Percentiles rank a stretch among this genome's conserved stretches.
These are phyloP conservation scores for Heterobasidion irregulare DNA, from an alignment of 1,284 basidiomycete species.

Conservation along the genomic window DNA sequence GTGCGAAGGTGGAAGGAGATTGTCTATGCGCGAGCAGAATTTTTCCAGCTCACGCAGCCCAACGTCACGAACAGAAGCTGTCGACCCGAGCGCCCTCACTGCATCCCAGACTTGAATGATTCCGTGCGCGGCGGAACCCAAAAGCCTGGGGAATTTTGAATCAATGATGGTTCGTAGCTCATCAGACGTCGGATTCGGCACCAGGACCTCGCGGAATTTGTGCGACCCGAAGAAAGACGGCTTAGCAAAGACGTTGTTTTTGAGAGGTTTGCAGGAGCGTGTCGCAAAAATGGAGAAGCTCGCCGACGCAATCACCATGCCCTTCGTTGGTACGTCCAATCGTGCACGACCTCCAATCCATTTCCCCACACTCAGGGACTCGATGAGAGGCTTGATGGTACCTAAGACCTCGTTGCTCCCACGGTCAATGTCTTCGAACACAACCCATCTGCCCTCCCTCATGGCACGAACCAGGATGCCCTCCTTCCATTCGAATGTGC, in stretches of 20 bases:
- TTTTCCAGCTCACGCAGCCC: conserved; percentile 87
- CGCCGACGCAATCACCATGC: conserved; percentile 63
- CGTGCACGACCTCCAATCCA: conserved; percentile 70
- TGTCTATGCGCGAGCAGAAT: conserved; percentile 73
- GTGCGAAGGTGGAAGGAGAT: conserved; percentile 43
- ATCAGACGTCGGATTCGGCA: conserved; percentile 50
- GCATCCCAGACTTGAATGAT: conserved; percentile 60
- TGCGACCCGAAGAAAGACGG: conserved; percentile 77
- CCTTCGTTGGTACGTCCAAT: conserved; percentile 64
- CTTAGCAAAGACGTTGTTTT: conserved; percentile 33
- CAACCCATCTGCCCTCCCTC: conserved; percentile 88
- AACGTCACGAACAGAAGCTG: conserved; percentile 48
- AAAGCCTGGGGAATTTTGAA: conserved; percentile 56
- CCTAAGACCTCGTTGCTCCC: conserved; percentile 84
- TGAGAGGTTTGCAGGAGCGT: conserved; percentile 46
- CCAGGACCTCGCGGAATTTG: conserved; percentile 68
- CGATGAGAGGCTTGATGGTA: conserved; percentile 74
- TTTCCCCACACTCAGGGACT: conserved; percentile 69
- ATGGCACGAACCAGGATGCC: conserved; percentile 90
- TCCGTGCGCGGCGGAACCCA: conserved; percentile 34
- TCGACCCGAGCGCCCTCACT: conserved; percentile 38
- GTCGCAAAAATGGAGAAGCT: conserved; percentile 80
- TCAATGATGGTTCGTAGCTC: conserved; percentile 70
- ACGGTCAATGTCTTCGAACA: conserved; percentile 90
- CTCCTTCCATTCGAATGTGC: conserved; percentile 95